Conservation (phyloP, 2,329 filamentous ascomycete genomes). For the Aspergillus sojae region DNA sequence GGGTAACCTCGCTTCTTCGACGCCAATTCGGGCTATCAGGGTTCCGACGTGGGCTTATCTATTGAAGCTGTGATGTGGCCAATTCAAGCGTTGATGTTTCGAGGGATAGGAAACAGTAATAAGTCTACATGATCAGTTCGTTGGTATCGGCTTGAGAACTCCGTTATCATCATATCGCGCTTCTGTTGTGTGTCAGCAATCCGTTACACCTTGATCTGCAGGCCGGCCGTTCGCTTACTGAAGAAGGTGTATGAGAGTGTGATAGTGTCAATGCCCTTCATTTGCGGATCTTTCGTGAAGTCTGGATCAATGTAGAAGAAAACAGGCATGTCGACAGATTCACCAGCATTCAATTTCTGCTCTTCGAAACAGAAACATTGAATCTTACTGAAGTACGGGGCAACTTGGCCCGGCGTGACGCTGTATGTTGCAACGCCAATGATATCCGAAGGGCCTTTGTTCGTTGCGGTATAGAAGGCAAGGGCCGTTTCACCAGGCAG, state of each 20-base stretch:
- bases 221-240: slow-evolving; percentile 61
- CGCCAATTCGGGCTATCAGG: not conserved
- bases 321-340: slow-evolving; percentile 98
- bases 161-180: slow-evolving; percentile 84
- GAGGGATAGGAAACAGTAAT: not conserved
- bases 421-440: slow-evolving; percentile 98
- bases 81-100: not conserved
- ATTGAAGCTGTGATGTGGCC: not conserved
- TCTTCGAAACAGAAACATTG: slow-evolving; percentile 99
- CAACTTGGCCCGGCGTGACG: slow-evolving; percentile 92
- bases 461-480: slow-evolving; percentile 97
- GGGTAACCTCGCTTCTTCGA: not conserved
- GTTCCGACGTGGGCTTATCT: not conserved
- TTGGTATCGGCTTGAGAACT: slow-evolving; percentile 61
- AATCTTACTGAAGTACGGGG: slow-evolving; percentile 98
- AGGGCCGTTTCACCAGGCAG: slow-evolving; percentile 94
- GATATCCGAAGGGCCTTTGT: slow-evolving; percentile 86
- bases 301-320: slow-evolving; percentile 99
- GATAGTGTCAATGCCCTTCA: slow-evolving; percentile 92
- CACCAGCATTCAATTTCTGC: slow-evolving; percentile 88
- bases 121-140: slow-evolving; percentile 13
- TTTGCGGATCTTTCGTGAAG: slow-evolving; percentile 85
- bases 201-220: not conserved
- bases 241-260: slow-evolving; percentile 98
- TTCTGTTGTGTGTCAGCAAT: slow-evolving; percentile 58